Evolutionary conservation across 2,329 filamentous ascomycete genomes (phyloP).

Genomic region (Dichotomopilus funicola): DNA sequence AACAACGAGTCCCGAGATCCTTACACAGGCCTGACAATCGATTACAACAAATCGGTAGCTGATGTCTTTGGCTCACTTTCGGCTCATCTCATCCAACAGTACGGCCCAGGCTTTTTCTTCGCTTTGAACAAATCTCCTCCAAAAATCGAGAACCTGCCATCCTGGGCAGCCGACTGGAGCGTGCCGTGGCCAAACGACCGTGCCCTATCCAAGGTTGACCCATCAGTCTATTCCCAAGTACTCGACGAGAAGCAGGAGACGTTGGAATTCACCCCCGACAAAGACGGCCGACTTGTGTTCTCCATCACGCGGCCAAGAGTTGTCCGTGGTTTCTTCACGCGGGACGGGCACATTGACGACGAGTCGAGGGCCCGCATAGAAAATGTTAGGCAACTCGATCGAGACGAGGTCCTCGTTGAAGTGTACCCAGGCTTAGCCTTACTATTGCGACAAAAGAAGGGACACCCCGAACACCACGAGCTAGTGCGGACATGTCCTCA

Average conservation of each 20-base stretch:
- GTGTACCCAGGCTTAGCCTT: constrained; percentile 10
- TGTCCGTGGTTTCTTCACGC: constrained; percentile 8
- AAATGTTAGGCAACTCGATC: constrained; percentile 6
- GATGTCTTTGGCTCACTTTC: constrained; percentile 5
- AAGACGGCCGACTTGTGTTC: background rate
- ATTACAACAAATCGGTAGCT: constrained; percentile 1
- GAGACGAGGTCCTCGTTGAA: constrained; percentile 12
- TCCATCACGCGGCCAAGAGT: constrained; percentile 8
- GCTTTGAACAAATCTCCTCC: constrained; percentile 6
- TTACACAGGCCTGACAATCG: background rate
- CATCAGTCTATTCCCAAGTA: background rate
- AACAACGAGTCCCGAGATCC: background rate
- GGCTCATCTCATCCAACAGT: constrained; percentile 3
- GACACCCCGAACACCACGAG: background rate
- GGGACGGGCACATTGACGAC: background rate
- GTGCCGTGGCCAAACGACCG: constrained; percentile 7
- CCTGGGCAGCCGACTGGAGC: constrained; percentile 12
- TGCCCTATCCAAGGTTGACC: background rate
- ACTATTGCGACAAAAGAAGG: constrained; percentile 4
- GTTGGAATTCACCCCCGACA: background rate
- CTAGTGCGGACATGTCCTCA: constrained; percentile 11
- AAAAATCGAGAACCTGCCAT: constrained; percentile 2
- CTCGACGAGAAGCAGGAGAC: constrained; percentile 1
- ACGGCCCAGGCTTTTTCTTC: constrained; percentile 12
- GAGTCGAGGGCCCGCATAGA: background rate